phyloP scores from a whole-genome alignment of 345 rosid genomes.

The Euphorbia lathyris region DNA sequence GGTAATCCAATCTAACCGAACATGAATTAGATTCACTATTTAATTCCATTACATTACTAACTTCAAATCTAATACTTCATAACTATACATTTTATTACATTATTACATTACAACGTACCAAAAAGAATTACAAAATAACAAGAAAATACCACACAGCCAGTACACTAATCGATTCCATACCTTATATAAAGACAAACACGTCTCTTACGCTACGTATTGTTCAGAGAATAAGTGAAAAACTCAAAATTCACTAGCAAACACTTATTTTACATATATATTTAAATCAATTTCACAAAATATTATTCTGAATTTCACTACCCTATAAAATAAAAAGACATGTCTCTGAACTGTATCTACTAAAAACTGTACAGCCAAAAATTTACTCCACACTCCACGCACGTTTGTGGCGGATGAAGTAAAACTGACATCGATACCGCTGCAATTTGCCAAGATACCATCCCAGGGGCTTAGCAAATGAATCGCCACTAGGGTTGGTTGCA shows the following conservation, averaged over 20 bases:
- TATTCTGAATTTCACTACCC: conserved; percentile 4
- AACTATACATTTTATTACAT: no score
- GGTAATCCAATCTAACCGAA: no score
- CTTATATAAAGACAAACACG: no score
- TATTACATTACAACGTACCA: no score
- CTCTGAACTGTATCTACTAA: conserved; percentile 11
- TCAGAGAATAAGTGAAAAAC: not conserved
- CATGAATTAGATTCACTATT: no score
- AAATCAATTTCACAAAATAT: conserved; percentile 1
- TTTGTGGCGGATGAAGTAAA: not conserved
- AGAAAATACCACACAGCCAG: no score
- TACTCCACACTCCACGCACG: not conserved
- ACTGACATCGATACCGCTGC: conserved; percentile 5
- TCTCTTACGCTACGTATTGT: no score
- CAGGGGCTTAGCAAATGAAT: not conserved
- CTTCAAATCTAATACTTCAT: no score
- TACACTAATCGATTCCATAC: no score
- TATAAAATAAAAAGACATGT: not conserved
- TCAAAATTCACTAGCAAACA: not conserved
- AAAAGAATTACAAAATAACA: no score
- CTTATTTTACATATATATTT: not conserved
- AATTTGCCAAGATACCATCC: not conserved
- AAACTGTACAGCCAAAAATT: conserved; percentile 28
- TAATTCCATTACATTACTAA: no score
- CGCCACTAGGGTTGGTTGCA: not conserved